Base-by-base conservation (phyloP, 495 filamentous ascomycete genomes). In the Penicillium pancosmium region DNA sequence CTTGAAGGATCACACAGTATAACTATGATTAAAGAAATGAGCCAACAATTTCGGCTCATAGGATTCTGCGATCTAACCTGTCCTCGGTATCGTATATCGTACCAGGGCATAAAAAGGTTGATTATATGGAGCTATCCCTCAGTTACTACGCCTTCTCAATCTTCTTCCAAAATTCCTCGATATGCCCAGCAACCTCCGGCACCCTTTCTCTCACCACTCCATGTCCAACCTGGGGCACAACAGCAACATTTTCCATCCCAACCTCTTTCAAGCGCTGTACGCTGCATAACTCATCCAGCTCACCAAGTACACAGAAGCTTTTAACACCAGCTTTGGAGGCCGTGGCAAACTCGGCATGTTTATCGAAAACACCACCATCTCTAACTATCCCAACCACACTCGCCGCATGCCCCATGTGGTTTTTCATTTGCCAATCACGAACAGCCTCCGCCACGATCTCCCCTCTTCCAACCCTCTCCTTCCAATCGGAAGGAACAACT, bases 361-460 rank as follows among this genome's bases (percentile, higher is more conserved):
- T 64, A 65, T 77, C 78, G 35, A 75, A 55, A 18, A 76, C 64
- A 0, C 74, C 74, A 5, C 73, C 78, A 59, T 80, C 74, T 52
- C 74, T 67, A 13, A 77, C 70, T 34, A 80, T 70, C 21, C 61
- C 74, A 48, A 78, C 64, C 12, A 82, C 73, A 55, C 76, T 79
- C 11, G 75, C 68, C 16, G 57, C 12, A 59, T 80, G 73, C 0
- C 80, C 80, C 5, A 55, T 31, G 67, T 82, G 80, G 33, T 76
- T 61, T 43, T 55, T 67, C 54, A 72, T 57, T 58, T 81, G 57
- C 80, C 80, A 82, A 1, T 72, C 73, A 12, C 72, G 60, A 41
- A 82, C 65, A 13, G 78, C 78, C 60, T 78, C 71, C 0, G 74
- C 71, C 36, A 81, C 80, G 7, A 80, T 65, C 34, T 78, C 75